Conservation (phyloP, 2,329 filamentous ascomycete species). For the Alternaria brassicicola region DNA sequence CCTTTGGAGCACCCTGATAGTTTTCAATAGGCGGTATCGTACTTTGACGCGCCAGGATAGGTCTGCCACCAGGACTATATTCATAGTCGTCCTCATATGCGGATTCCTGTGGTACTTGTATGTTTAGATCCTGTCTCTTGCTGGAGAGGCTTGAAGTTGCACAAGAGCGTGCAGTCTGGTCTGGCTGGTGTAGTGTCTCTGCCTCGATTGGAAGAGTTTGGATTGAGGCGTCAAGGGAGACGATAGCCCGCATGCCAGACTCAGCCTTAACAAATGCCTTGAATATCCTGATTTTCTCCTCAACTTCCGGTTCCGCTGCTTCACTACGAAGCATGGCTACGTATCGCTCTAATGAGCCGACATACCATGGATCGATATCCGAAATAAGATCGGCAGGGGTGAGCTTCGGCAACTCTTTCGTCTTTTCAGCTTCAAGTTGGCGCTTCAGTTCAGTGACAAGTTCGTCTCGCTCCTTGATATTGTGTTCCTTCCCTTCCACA, state of each 20-base stretch:
- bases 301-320: conserved; percentile 52
- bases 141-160: conserved; percentile 12
- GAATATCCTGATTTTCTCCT: conserved; percentile 61
- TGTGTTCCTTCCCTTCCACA: conserved; percentile 34
- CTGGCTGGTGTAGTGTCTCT: neutral
- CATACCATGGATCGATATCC: conserved; percentile 64
- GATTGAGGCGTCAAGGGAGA: conserved; percentile 46
- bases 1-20: conserved; percentile 20
- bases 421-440: conserved; percentile 31
- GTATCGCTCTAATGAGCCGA: conserved; percentile 61
- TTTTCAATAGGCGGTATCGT: conserved; percentile 21
- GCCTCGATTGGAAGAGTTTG: conserved; percentile 13
- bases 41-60: conserved; percentile 47
- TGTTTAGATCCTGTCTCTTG: conserved; percentile 23
- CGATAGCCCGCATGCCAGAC: conserved; percentile 50
- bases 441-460: conserved; percentile 6
- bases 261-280: conserved; percentile 54
- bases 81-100: conserved; percentile 35
- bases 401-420: conserved; percentile 28
- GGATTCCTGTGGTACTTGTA: conserved; percentile 21
- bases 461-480: conserved; percentile 8
- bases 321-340: conserved; percentile 62
- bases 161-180: conserved; percentile 4
- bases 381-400: conserved; percentile 51
- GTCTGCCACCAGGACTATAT: conserved; percentile 62